These are phyloP conservation scores for Colletotrichum cuscutae DNA, from an alignment of 2,329 filamentous ascomycete species.

Conservation along the genomic window DNA sequence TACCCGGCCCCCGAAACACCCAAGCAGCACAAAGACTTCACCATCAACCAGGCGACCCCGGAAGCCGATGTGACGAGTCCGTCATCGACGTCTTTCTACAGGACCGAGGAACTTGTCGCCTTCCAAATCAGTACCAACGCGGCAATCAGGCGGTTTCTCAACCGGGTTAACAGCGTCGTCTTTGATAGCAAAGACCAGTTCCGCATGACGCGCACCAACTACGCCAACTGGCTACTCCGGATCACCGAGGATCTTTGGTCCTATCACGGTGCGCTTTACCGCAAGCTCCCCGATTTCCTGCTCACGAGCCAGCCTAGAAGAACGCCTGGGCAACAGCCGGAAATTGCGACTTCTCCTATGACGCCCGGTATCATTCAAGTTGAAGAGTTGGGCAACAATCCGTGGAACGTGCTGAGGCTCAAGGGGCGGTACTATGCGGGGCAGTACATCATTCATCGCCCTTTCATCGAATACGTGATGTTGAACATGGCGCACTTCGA, in stretches of 20 bases:
- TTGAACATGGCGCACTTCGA: conserved; percentile 40
- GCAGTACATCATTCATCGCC: conserved; percentile 44
- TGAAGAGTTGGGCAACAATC: conserved; percentile 40
- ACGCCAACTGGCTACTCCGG: conserved; percentile 41
- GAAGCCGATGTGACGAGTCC: neutral
- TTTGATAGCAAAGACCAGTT: conserved; percentile 42
- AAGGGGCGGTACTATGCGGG: conserved; percentile 43
- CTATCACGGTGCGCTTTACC: conserved; percentile 41
- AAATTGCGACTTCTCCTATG: neutral
- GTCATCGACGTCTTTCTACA: neutral
- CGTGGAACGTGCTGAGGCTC: conserved; percentile 43
- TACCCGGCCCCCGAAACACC: conserved; percentile 35
- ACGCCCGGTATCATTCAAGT: conserved; percentile 30
- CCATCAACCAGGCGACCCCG: neutral
- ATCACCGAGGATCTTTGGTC: conserved; percentile 41
- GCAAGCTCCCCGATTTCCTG: conserved; percentile 40
- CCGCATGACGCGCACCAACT: conserved; percentile 36
- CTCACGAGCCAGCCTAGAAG: conserved; percentile 32
- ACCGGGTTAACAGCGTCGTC: conserved; percentile 43
- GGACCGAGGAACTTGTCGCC: conserved; percentile 40
- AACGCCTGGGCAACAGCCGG: neutral
- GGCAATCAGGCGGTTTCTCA: conserved; percentile 43
- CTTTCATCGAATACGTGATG: conserved; percentile 42
- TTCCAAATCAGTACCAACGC: conserved; percentile 46
- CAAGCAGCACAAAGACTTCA: neutral